Evolutionary conservation across 768 basidiomycete genomes (phyloP).

Genomic region (Podaxis sp.): DNA sequence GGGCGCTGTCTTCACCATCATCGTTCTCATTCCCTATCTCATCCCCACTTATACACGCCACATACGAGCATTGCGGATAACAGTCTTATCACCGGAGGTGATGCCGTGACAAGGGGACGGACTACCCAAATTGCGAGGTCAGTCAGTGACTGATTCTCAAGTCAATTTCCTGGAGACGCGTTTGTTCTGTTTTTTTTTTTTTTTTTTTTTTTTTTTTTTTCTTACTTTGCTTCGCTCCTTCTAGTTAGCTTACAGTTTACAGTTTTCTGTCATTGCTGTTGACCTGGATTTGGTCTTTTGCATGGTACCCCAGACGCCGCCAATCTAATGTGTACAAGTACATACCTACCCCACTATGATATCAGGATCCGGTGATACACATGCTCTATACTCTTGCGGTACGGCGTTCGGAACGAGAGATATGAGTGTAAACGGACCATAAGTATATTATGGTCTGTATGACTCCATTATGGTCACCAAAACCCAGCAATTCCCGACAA

Average conservation of each 20-base stretch:
- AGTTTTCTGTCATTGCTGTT: not conserved
- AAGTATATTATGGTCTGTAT: slow-evolving; percentile 24
- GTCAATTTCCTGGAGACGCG: not conserved
- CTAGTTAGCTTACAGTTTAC: not conserved
- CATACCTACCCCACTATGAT: not conserved
- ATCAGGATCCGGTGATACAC: not conserved
- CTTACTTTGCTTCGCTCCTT: not conserved
- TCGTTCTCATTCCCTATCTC: not conserved
- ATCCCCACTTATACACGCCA: not conserved
- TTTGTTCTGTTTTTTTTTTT: not conserved
- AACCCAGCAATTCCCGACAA: slow-evolving; percentile 78
- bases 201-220: not conserved
- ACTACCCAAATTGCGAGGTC: slow-evolving; percentile 1
- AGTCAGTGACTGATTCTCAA: not conserved
- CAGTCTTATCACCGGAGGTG: not conserved
- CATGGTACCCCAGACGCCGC: not conserved
- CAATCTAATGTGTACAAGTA: not conserved
- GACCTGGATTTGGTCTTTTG: not conserved
- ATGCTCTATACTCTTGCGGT: not conserved
- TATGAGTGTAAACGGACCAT: not conserved
- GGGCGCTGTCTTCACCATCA: not conserved
- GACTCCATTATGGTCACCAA: slow-evolving; percentile 56
- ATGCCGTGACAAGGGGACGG: slow-evolving; percentile 4
- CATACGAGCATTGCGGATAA: not conserved
- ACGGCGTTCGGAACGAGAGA: too few relatives aligned